phyloP scores from a whole-genome alignment of 345 rosid genomes.

The Murraya koenigii region DNA sequence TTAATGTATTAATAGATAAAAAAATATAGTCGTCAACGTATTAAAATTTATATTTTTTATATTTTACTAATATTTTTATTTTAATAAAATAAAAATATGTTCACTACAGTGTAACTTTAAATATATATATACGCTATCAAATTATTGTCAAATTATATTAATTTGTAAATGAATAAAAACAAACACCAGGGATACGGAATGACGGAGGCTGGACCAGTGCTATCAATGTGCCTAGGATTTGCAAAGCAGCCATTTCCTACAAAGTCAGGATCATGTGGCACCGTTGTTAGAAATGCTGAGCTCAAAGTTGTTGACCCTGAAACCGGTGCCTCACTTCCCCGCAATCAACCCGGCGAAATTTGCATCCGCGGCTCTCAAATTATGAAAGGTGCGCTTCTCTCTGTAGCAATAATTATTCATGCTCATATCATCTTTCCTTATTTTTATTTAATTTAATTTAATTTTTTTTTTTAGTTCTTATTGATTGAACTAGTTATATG shows the following conservation, averaged over 20 bases:
- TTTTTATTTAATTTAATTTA: too few relatives aligned
- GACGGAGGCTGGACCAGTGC: constrained; percentile 98
- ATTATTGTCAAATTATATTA: too few relatives aligned
- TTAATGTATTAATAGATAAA: too few relatives aligned
- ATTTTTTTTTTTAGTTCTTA: too few relatives aligned
- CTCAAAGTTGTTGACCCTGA: constrained; percentile 85
- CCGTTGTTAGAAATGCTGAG: constrained; percentile 87
- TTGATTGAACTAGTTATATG: too few relatives aligned
- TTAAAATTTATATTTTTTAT: too few relatives aligned
- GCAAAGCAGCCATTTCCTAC: constrained; percentile 85
- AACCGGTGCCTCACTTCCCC: constrained; percentile 58
- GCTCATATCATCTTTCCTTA: neutral
- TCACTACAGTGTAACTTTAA: too few relatives aligned
- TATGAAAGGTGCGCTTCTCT: constrained; percentile 62
- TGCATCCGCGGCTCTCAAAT: constrained; percentile 90
- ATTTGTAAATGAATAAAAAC: too few relatives aligned
- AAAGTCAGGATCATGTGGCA: constrained; percentile 92
- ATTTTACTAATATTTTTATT: too few relatives aligned
- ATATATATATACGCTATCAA: too few relatives aligned
- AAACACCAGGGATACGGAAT: constrained; percentile 83
- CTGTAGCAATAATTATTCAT: neutral
- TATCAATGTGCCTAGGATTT: constrained; percentile 81
- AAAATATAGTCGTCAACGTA: too few relatives aligned
- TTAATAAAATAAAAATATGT: too few relatives aligned
- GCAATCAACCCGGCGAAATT: constrained; percentile 84